These are phyloP conservation scores for Umbellularia californica DNA, from an alignment of 164 flowering plant species.

Conservation along the genomic window DNA sequence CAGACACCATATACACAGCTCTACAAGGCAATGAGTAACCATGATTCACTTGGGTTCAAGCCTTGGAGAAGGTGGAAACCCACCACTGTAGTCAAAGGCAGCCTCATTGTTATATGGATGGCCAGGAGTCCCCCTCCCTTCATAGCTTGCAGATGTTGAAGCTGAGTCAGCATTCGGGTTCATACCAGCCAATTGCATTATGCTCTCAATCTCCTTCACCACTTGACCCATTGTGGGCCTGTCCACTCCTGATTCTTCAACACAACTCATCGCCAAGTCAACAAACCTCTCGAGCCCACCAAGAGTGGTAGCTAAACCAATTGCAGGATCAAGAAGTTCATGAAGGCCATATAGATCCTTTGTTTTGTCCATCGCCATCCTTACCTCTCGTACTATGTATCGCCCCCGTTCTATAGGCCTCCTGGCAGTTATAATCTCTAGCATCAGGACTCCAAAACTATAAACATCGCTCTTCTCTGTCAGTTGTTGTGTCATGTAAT, in stretches of 20 bases:
- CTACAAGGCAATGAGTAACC: background rate
- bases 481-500: slow-evolving; percentile 57
- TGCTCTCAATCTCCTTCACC: slow-evolving; percentile 40
- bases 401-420: slow-evolving; percentile 46
- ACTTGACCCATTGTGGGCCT: slow-evolving; percentile 55
- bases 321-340: slow-evolving; percentile 35
- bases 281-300: slow-evolving; percentile 38
- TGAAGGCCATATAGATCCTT: slow-evolving; percentile 32
- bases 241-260: slow-evolving; percentile 34
- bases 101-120: background rate
- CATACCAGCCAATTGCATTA: slow-evolving; percentile 28
- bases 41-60: slow-evolving; percentile 3
- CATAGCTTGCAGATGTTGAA: background rate
- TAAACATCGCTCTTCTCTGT: slow-evolving; percentile 71
- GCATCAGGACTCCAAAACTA: slow-evolving; percentile 58
- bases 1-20: background rate
- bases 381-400: slow-evolving; percentile 44
- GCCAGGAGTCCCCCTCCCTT: background rate
- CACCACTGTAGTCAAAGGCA: background rate
- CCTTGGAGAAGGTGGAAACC: background rate
- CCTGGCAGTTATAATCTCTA: slow-evolving; percentile 52
- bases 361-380: slow-evolving; percentile 24
- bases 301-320: slow-evolving; percentile 21
- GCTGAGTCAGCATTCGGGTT: slow-evolving; percentile 23
- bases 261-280: slow-evolving; percentile 48